Conservation (phyloP, 805 yeast genomes). For the Barnettozyma sp. region DNA sequence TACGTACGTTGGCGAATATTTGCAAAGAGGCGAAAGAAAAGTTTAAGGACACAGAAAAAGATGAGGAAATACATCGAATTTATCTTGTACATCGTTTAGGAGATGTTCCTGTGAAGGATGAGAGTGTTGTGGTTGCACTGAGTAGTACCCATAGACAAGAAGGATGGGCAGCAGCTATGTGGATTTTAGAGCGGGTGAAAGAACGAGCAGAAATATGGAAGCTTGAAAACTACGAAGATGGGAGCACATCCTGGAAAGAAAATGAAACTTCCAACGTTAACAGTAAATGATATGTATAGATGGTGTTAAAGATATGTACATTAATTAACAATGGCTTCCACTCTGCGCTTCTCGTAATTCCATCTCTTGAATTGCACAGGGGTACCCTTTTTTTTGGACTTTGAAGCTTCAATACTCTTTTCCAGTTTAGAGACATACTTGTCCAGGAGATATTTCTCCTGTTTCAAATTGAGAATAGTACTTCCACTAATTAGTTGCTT, state of each 20-base stretch:
- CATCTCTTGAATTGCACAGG: conserved; percentile 49
- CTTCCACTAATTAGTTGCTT: conserved; percentile 35
- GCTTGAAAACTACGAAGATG: conserved; percentile 37
- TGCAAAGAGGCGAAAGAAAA: conserved; percentile 27
- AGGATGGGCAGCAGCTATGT: conserved; percentile 41
- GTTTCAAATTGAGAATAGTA: conserved; percentile 25
- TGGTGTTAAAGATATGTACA: conserved; percentile 18
- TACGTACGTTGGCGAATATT: conserved; percentile 30
- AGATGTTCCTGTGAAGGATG: conserved; percentile 39
- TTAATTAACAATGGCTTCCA: conserved; percentile 41
- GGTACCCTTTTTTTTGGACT: conserved; percentile 24
- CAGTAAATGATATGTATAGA: not conserved
- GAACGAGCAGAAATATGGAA: conserved; percentile 45
- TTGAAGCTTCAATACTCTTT: conserved; percentile 48
- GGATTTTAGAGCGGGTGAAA: conserved; percentile 40
- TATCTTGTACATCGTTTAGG: conserved; percentile 42
- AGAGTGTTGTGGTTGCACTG: conserved; percentile 39
- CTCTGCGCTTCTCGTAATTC: conserved; percentile 47
- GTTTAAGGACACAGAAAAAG: conserved; percentile 21
- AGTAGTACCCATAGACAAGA: conserved; percentile 40
- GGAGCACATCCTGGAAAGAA: conserved; percentile 36
- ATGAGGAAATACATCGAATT: conserved; percentile 28
- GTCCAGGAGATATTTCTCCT: conserved; percentile 28
- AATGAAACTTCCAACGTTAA: conserved; percentile 27
- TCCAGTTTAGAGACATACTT: conserved; percentile 35